Evolutionary conservation across 225 moss, liverwort and hornwort species (phyloP), one percentile per base, ranked within the genome.

Genomic region (Marchantia polymorpha): DNA sequence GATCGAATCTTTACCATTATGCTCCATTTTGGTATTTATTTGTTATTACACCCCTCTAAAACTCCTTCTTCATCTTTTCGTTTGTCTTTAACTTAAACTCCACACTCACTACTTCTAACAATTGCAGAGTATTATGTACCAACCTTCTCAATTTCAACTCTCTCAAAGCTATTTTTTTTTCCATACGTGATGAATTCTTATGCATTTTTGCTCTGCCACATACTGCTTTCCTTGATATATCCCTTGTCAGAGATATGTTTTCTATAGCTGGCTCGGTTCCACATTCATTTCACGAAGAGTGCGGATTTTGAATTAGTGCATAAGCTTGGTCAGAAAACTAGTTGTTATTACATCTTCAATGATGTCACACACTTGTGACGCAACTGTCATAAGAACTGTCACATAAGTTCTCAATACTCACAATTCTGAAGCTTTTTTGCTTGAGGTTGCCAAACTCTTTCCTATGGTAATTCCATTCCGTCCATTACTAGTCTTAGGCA

Each of bases 321-420:
- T 99, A 25, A 99, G 83, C 81, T 91, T 90, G 47, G 89, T 91
- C 51, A 93, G 95, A 92, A 95, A 91, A 77, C 99, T 93, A 78
- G 93, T 99, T 20, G 93, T 92, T 29, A 99, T 90, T 25, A 99
- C 90, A 81, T 99, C 92, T 72, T 95, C 95, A 82, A 99, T 90
- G 55, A 99, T 91, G 86, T 99, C 93, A 53, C 89, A 99, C 99
- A 90, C 92, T 90, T 91, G 92, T 23, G 95, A 85, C 51, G 95
- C 95, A 77, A 95, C 89, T 76, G 95, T 92, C 74, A 99, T 83
- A 77, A 99, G 93, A 77, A 95, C 99, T 66, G 95, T 99, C 49
- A 92, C 89, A 86, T 99, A 95, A 19, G 99, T 95, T 83, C 95
- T 89, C 86, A 99, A 82, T 88, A 93, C 86, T 99, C 99, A 60